These are phyloP conservation scores for Rhodomyrtus tomentosa DNA, from an alignment of 345 rosid genomes.

Conservation along the genomic window DNA sequence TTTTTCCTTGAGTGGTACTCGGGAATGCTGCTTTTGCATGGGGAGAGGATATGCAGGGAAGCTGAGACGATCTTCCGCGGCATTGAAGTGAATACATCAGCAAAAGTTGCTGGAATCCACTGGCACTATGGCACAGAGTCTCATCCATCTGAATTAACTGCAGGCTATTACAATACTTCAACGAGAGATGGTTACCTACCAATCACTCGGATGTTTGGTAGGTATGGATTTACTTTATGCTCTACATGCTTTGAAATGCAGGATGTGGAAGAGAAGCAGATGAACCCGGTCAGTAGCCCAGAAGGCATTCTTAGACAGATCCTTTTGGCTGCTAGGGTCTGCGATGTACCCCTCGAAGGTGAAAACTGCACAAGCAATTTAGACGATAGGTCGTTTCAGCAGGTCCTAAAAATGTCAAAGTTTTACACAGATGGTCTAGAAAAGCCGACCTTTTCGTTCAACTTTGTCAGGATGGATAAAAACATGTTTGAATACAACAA, in stretches of 20 bases:
- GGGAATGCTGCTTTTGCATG: conserved; percentile 33
- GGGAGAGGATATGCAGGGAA: conserved; percentile 34
- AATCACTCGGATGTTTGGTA: conserved; percentile 29
- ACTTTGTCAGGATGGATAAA: conserved; percentile 35
- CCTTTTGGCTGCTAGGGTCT: conserved; percentile 22
- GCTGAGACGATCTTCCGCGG: conserved; percentile 28
- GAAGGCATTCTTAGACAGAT: conserved; percentile 33
- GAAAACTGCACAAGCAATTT: conserved; percentile 20
- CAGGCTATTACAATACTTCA: conserved; percentile 41
- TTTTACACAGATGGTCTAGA: conserved; percentile 17
- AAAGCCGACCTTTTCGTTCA: conserved; percentile 22
- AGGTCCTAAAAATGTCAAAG: conserved; percentile 31
- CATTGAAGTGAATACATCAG: conserved; percentile 18
- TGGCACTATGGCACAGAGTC: conserved; percentile 37
- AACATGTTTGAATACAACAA: conserved; percentile 22
- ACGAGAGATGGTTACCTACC: conserved; percentile 35
- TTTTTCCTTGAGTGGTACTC: conserved; percentile 50
- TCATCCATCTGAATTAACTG: conserved; percentile 36
- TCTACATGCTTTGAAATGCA: conserved; percentile 34
- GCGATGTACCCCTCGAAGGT: conserved; percentile 27
- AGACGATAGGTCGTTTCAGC: conserved; percentile 24
- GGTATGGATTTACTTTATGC: conserved; percentile 24
- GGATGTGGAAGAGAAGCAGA: conserved; percentile 22
- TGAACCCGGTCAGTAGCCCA: conserved; percentile 28
- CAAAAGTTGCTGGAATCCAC: conserved; percentile 33